These are phyloP conservation scores for Dryas drummondii DNA, from an alignment of 306 rosid species.

Conservation along the genomic window DNA sequence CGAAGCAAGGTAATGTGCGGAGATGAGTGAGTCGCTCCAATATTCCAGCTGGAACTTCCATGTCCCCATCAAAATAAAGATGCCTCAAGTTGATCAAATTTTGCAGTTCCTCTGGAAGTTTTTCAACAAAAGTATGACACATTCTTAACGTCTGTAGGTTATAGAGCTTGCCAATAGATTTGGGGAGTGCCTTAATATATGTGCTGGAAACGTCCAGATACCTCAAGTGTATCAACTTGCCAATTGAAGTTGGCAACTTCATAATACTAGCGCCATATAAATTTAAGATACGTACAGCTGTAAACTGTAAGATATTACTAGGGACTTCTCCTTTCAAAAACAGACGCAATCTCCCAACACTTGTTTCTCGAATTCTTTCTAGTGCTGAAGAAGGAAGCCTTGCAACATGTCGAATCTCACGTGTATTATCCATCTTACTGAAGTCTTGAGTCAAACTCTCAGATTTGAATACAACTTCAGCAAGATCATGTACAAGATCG, in stretches of 20 bases:
- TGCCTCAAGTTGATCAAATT: background rate
- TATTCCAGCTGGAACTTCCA: background rate
- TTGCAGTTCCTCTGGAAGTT: background rate
- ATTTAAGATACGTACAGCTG: conserved; percentile 1
- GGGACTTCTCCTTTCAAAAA: background rate
- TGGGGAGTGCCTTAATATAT: background rate
- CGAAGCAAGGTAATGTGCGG: background rate
- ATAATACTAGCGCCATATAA: background rate
- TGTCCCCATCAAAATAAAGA: background rate
- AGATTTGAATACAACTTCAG: background rate
- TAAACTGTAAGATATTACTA: background rate
- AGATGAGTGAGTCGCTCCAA: background rate
- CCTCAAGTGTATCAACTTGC: conserved; percentile 9
- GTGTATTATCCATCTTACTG: background rate
- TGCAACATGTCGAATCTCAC: conserved; percentile 9
- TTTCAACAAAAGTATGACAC: accelerated
- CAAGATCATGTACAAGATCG: conserved; percentile 15
- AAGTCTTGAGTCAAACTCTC: background rate
- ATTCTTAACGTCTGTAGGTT: conserved; percentile 2
- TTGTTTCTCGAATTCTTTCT: background rate
- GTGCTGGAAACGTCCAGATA: background rate
- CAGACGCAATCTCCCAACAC: background rate
- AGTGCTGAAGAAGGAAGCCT: background rate
- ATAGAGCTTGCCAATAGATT: conserved; percentile 12
- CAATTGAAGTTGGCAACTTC: conserved; percentile 13